Evolutionary conservation across 495 filamentous ascomycete species (phyloP).

Genomic region (Xylaria bambusicola): DNA sequence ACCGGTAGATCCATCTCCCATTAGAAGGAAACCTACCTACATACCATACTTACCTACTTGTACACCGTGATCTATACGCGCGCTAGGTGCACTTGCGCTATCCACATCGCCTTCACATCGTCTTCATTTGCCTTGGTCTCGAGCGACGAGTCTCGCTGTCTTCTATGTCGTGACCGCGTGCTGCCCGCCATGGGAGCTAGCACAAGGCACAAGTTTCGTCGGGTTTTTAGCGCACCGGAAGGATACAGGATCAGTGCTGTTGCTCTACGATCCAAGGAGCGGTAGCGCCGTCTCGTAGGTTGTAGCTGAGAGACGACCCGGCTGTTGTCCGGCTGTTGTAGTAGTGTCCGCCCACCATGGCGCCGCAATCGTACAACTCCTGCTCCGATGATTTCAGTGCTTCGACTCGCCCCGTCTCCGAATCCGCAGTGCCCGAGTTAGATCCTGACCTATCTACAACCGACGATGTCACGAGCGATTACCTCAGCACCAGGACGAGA

Average conservation of each 20-base stretch:
- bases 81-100: not conserved
- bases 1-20: too few relatives aligned
- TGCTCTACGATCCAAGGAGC: not conserved
- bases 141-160: not conserved
- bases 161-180: conserved; percentile 12
- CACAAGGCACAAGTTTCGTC: conserved; percentile 11
- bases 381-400: conserved; percentile 24
- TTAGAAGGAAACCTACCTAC: too few relatives aligned
- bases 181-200: conserved; percentile 18
- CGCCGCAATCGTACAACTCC: conserved; percentile 29
- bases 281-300: not conserved
- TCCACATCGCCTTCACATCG: not conserved
- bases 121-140: not conserved
- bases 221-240: conserved; percentile 14
- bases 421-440: conserved; percentile 31
- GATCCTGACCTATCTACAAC: conserved; percentile 35
- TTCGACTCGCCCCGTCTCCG: conserved; percentile 25
- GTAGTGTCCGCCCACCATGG: conserved; percentile 25
- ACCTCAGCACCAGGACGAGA: conserved; percentile 29
- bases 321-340: not conserved
- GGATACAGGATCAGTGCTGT: conserved; percentile 12
- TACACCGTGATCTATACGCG: too few relatives aligned
- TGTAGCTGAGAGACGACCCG: not conserved
- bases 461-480: conserved; percentile 34
- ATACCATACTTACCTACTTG: too few relatives aligned